Conservation (phyloP, 2,329 filamentous ascomycete genomes). For the Penicillium olsonii region DNA sequence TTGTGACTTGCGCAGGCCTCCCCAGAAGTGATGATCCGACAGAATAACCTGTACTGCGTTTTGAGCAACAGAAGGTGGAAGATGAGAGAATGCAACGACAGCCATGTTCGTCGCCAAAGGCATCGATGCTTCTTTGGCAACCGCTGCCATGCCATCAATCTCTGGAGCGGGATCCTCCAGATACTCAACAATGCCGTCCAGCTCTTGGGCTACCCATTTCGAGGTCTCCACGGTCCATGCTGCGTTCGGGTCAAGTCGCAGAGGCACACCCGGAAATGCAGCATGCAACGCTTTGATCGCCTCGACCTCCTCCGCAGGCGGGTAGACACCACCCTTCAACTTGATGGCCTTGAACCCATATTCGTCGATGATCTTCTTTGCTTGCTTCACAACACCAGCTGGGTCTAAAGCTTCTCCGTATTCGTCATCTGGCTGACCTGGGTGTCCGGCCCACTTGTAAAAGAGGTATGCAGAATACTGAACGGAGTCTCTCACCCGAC, state of each 20-base stretch:
- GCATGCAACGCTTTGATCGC: slow-evolving; percentile 41
- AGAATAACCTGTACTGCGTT: slow-evolving; percentile 46
- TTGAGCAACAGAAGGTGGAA: slow-evolving; percentile 42
- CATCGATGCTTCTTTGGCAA: slow-evolving; percentile 44
- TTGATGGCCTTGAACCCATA: slow-evolving; percentile 49
- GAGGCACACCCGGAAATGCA: slow-evolving; percentile 41
- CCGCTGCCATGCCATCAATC: slow-evolving; percentile 48
- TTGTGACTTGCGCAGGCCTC: slow-evolving; percentile 46
- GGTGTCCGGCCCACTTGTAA: slow-evolving; percentile 48
- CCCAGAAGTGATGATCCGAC: slow-evolving; percentile 50
- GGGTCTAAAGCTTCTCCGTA: slow-evolving; percentile 44
- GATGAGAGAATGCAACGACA: slow-evolving; percentile 44
- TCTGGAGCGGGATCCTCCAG: slow-evolving; percentile 45
- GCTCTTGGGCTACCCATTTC: slow-evolving; percentile 2
- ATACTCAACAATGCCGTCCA: slow-evolving; percentile 30
- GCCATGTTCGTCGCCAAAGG: slow-evolving; percentile 49
- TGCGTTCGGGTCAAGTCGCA: slow-evolving; percentile 27
- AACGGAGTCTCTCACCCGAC: slow-evolving; percentile 43
- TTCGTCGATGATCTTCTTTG: slow-evolving; percentile 30
- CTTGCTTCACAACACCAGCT: not conserved
- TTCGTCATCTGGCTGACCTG: slow-evolving; percentile 43
- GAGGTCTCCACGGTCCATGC: slow-evolving; percentile 8
- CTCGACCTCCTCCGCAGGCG: slow-evolving; percentile 43
- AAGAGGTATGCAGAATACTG: slow-evolving; percentile 50
- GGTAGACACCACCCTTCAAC: slow-evolving; percentile 47